Evolutionary conservation across 148 eudicot species (phyloP).

Genomic region (Diospyros lotus): DNA sequence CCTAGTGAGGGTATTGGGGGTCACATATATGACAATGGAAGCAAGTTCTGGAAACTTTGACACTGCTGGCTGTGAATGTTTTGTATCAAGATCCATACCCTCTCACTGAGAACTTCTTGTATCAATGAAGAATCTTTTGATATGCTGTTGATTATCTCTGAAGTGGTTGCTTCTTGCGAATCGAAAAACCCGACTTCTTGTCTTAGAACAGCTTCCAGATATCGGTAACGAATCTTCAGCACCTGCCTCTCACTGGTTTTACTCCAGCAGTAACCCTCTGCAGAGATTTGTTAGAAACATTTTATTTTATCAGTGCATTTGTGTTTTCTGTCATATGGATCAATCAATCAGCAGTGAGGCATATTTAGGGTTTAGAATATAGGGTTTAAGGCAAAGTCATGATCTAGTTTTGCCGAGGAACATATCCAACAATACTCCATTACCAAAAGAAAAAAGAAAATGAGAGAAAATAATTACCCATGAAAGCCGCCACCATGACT

Average conservation of each 20-base stretch:
- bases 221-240: slow-evolving; percentile 70
- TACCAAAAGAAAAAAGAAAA: slow-evolving; percentile 5
- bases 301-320: not conserved
- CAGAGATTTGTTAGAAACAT: slow-evolving; percentile 1
- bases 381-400: not conserved
- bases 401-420: not conserved
- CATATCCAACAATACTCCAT: not conserved
- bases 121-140: slow-evolving; percentile 77
- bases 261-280: slow-evolving; percentile 96
- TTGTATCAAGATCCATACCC: slow-evolving; percentile 33
- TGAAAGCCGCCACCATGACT: slow-evolving; percentile 71
- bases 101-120: slow-evolving; percentile 88
- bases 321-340: too few relatives aligned
- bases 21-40: too few relatives aligned
- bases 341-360: too few relatives aligned
- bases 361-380: not conserved
- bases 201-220: slow-evolving; percentile 78
- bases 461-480: slow-evolving; percentile 55
- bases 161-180: slow-evolving; percentile 94
- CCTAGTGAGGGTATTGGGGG: too few relatives aligned
- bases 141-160: slow-evolving; percentile 71
- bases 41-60: too few relatives aligned
- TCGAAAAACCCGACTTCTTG: slow-evolving; percentile 95
- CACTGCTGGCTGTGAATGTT: too few relatives aligned
- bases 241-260: slow-evolving; percentile 91